Percentiles rank a stretch among this genome's conserved stretches.
phyloP scores from a whole-genome alignment of 2,329 filamentous ascomycete species.

The Endoconidiophora polonica region DNA sequence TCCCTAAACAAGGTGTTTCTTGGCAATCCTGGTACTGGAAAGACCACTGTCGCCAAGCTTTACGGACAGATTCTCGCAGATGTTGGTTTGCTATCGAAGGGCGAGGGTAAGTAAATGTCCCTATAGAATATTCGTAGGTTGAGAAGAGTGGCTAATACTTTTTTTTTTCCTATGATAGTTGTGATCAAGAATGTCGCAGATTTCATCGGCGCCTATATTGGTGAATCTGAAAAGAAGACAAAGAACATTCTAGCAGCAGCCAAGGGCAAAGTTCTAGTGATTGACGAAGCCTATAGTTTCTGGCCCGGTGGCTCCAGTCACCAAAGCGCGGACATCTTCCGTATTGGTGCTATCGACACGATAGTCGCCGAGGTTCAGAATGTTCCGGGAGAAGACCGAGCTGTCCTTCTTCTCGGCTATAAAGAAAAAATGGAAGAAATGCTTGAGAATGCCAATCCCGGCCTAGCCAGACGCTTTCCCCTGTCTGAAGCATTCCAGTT shows the following conservation, averaged over 20 bases:
- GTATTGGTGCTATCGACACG: slow-evolving; percentile 52
- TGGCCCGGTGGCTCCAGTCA: slow-evolving; percentile 14
- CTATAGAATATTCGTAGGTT: not conserved
- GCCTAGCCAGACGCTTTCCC: slow-evolving; percentile 48
- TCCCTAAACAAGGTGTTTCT: slow-evolving; percentile 54
- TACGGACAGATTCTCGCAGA: slow-evolving; percentile 54
- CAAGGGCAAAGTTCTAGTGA: slow-evolving; percentile 58
- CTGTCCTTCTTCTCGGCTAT: slow-evolving; percentile 56
- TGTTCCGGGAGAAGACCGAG: slow-evolving; percentile 52
- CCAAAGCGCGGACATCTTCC: slow-evolving; percentile 27
- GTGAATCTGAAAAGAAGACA: slow-evolving; percentile 52
- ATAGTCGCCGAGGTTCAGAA: slow-evolving; percentile 59
- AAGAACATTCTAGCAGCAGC: slow-evolving; percentile 53
- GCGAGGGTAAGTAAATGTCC: slow-evolving; percentile 34
- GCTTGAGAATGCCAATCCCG: slow-evolving; percentile 60
- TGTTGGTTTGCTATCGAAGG: slow-evolving; percentile 48
- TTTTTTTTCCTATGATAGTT: slow-evolving; percentile 24
- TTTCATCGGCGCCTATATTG: slow-evolving; percentile 48
- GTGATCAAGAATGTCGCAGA: slow-evolving; percentile 57
- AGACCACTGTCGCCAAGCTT: slow-evolving; percentile 57
- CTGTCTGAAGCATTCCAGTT: slow-evolving; percentile 48
- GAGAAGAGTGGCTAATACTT: not conserved
- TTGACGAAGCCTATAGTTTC: slow-evolving; percentile 64
- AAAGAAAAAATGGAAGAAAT: slow-evolving; percentile 52
- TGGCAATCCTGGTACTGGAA: slow-evolving; percentile 58